Conservation (phyloP, 108 stramenopile species). For the Mediolabrus comicus region DNA sequence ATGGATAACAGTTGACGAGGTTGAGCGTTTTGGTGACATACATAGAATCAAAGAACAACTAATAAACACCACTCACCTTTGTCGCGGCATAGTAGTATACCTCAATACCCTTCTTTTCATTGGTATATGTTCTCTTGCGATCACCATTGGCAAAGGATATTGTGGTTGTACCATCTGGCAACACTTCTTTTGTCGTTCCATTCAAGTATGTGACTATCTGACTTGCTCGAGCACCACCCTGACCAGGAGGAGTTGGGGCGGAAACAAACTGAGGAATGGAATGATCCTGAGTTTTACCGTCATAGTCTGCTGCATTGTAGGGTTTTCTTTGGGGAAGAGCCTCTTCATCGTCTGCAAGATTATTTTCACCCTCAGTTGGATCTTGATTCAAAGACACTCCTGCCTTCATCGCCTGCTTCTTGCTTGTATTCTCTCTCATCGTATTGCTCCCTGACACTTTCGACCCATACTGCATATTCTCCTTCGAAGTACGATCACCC, state of each 20-base stretch:
- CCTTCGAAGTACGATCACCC: slow-evolving; percentile 12
- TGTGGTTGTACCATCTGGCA: slow-evolving; percentile 52
- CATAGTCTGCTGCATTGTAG: slow-evolving; percentile 48
- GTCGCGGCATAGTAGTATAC: slow-evolving; percentile 77
- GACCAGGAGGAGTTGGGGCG: neutral
- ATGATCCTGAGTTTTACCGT: neutral
- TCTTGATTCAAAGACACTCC: slow-evolving; percentile 13
- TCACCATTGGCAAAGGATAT: slow-evolving; percentile 78
- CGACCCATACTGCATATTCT: slow-evolving; percentile 4
- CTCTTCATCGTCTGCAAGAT: slow-evolving; percentile 9
- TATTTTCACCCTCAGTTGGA: slow-evolving; percentile 14
- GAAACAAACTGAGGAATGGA: slow-evolving; percentile 17
- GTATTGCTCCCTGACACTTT: slow-evolving; percentile 2
- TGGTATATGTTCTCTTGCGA: slow-evolving; percentile 55
- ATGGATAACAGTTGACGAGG: neutral
- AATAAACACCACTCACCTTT: slow-evolving; percentile 21
- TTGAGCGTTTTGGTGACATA: neutral
- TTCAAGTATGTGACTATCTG: slow-evolving; percentile 44
- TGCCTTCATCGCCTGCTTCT: neutral
- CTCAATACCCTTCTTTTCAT: slow-evolving; percentile 44
- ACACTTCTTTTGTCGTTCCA: slow-evolving; percentile 58
- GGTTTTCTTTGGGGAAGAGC: slow-evolving; percentile 21
- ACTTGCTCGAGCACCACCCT: slow-evolving; percentile 7
- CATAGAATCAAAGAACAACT: neutral
- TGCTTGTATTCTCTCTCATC: neutral